Evolutionary conservation across 169 alveolate genomes (phyloP).

Genomic region (Amoebophrya sp.): DNA sequence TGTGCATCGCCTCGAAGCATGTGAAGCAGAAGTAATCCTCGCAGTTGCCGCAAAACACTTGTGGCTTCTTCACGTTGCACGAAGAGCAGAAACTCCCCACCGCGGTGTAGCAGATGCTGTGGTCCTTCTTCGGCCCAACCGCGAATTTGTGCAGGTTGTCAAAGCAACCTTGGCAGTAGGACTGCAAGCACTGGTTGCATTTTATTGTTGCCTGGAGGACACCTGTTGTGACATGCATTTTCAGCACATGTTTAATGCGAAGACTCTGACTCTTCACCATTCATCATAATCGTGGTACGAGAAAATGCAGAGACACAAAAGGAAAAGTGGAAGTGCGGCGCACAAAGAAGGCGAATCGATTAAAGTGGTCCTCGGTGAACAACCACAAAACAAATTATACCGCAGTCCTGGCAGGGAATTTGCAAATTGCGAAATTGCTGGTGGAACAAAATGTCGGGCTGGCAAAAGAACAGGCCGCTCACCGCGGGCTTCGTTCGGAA

Average conservation of each 20-base stretch:
- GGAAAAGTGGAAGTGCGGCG: no score
- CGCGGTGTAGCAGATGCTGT: conserved; percentile 44
- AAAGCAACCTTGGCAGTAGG: conserved; percentile 48
- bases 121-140: conserved; percentile 37
- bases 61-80: conserved; percentile 49
- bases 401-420: conserved; percentile 44
- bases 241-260: no score
- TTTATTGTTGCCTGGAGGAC: conserved; percentile 49
- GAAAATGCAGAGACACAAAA: no score
- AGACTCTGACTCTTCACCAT: no score
- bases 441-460: conserved; percentile 50
- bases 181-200: conserved; percentile 49
- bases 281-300: no score
- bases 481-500: conserved; percentile 49
- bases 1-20: conserved; percentile 40
- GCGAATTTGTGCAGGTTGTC: conserved; percentile 45
- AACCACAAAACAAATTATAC: not conserved
- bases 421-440: conserved; percentile 46
- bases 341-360: no score
- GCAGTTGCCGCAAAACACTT: conserved; percentile 49
- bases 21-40: conserved; percentile 50
- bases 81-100: conserved; percentile 44
- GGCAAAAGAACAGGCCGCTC: conserved; percentile 43
- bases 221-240: no score
- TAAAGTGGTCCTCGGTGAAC: no score